Base-by-base conservation (phyloP, 441 rosid genomes). In the Omphalea diandra region DNA sequence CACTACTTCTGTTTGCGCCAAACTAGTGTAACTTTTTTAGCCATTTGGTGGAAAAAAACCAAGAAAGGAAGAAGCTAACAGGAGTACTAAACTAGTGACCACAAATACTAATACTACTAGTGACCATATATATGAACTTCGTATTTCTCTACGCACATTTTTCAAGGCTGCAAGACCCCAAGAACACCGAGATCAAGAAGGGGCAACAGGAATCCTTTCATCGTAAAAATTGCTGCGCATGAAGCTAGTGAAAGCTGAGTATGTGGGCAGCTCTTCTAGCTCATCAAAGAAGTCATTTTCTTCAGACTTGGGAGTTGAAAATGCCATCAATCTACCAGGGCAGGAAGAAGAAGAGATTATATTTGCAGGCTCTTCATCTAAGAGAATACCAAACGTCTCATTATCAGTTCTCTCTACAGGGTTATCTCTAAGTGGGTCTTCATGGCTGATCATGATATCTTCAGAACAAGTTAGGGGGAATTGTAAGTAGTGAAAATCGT, bases 211-310 rank as follows among this genome's bases (percentile, higher is more conserved):
- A 83, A 88, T 84, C 80, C 87, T 77, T 78, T 88, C 93, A 79
- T 80, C 83, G 77, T 77, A 77, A 66, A 79, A 81, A 74, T 71
- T 76, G 85, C 75, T 77, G 67, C 83, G 74, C 83, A 46, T 79
- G 81, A 84, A 84, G 78, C 86, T 79, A 43, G 79, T 80, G 78
- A 80, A 82, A 47, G 77, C 79, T 40, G 88, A 85, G 52, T 82
- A 71, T 36, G 74, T 73, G 68, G 87, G 91, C 2, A 86, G 82
- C 65, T 87, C 91, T 81, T 84, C 91, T 53, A 89, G 89, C 79
- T 85, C 91, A 73, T 89, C 89, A 67, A 89, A 87, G 79, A 89
- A 87, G 72, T 87, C 94, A 62, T 79, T 81, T 67, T 82, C 91
- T 71, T 85, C 89, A 58, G 82, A 71, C 75, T 72, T 76, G 6